Evolutionary conservation across 257 asterid genomes (phyloP).

Genomic region (Solanum chaucha): DNA sequence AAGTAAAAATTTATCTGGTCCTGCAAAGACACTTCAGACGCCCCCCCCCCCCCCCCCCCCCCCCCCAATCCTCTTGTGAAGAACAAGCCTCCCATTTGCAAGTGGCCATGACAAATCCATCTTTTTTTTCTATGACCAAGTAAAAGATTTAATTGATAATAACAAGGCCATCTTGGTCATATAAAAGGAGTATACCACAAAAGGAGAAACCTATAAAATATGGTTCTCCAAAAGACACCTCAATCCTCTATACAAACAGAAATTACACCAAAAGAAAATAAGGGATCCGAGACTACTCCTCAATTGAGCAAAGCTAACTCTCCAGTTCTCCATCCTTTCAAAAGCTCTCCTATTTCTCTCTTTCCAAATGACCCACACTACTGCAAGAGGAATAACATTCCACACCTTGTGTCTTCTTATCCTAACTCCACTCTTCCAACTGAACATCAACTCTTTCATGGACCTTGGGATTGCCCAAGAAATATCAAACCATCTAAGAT

Average conservation of each 20-base stretch:
- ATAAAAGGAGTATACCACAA: not conserved
- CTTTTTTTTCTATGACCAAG: not conserved
- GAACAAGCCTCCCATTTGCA: not conserved
- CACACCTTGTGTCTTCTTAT: not conserved
- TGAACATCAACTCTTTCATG: not conserved
- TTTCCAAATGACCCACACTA: not conserved
- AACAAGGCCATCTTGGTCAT: not conserved
- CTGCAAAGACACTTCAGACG: too few species aligned
- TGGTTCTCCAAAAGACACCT: not conserved
- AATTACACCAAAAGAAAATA: not conserved
- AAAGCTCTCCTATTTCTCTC: not conserved
- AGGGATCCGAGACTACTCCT: not conserved
- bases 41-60: too few species aligned
- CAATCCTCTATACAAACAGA: not conserved
- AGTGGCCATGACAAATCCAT: not conserved
- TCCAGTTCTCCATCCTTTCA: not conserved
- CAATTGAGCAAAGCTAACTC: not conserved
- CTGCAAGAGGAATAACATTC: not conserved
- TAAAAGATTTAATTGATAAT: not conserved
- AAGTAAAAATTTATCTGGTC: not conserved
- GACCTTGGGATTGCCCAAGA: not conserved
- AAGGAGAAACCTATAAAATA: not conserved
- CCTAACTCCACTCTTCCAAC: not conserved
- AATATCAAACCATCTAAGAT: not conserved
- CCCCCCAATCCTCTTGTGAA: not conserved